Percentiles rank a stretch among this genome's conserved stretches.
Conservation (phyloP, 2,329 filamentous ascomycete species). For the Ascochyta lentis region DNA sequence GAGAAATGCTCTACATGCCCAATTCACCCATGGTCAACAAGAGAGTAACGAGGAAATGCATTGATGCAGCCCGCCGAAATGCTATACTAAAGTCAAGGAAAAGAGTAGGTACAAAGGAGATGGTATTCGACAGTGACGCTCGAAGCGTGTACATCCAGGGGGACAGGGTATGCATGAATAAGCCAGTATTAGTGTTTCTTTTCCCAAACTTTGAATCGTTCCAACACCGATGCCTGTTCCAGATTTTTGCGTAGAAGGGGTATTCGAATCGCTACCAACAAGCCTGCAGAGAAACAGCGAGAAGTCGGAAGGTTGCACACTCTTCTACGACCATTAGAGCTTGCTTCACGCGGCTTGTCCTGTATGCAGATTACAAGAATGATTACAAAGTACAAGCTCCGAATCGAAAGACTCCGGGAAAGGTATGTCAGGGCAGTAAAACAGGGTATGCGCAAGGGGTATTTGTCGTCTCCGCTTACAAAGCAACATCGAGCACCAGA, state of each 20-base stretch:
- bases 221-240: conserved; percentile 20
- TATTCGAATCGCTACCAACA: conserved; percentile 16
- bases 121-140: conserved; percentile 29
- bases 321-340: background rate
- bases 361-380: conserved; percentile 46
- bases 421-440: conserved; percentile 30
- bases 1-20: conserved; percentile 10
- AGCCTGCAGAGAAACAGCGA: background rate
- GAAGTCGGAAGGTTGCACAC: background rate
- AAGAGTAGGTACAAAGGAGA: conserved; percentile 42
- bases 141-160: conserved; percentile 19
- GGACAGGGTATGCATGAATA: conserved; percentile 32
- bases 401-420: conserved; percentile 28
- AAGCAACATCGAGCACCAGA: conserved; percentile 88
- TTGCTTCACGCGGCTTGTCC: conserved; percentile 17
- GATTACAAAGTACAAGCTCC: conserved; percentile 49
- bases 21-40: conserved; percentile 14
- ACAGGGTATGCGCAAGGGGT: conserved; percentile 35
- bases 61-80: conserved; percentile 35
- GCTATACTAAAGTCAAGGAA: conserved; percentile 38
- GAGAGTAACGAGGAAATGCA: conserved; percentile 20
- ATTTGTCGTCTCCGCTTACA: conserved; percentile 55
- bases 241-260: conserved; percentile 19
- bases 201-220: conserved; percentile 21
- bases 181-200: conserved; percentile 42